These are phyloP conservation scores for Stereum hirsutum DNA, from an alignment of 1,284 basidiomycete genomes.

Conservation along the genomic window DNA sequence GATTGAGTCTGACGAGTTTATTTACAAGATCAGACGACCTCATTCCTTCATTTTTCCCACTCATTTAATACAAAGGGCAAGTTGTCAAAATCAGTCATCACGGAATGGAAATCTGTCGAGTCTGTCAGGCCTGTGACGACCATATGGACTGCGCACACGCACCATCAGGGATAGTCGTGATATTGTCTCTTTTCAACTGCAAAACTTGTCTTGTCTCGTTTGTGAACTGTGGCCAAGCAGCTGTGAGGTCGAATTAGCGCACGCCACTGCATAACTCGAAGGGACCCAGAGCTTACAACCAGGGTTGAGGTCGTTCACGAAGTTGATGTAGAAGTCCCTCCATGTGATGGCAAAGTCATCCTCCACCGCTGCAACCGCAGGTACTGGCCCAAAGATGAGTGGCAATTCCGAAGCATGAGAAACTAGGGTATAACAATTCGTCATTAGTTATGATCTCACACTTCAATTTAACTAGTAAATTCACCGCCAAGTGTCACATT, in stretches of 20 bases:
- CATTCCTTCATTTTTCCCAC: constrained; percentile 40
- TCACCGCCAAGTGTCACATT: constrained; percentile 29
- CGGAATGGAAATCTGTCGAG: constrained; percentile 29
- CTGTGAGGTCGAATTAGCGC: constrained; percentile 15
- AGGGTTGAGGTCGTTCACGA: constrained; percentile 41
- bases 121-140: constrained; percentile 1
- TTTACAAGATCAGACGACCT: too few relatives aligned
- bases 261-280: neutral
- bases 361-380: constrained; percentile 27
- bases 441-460: neutral
- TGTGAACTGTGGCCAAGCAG: constrained; percentile 34
- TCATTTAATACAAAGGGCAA: constrained; percentile 29
- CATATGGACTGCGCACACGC: constrained; percentile 14
- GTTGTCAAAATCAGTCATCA: constrained; percentile 34
- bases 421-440: constrained; percentile 23
- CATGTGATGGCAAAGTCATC: constrained; percentile 34
- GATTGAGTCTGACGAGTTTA: too few relatives aligned
- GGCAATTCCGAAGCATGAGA: constrained; percentile 40
- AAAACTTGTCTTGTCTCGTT: constrained; percentile 26
- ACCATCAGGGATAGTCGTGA: constrained; percentile 43
- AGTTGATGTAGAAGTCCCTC: constrained; percentile 44
- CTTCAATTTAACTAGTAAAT: neutral
- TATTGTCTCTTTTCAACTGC: constrained; percentile 38
- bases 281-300: constrained; percentile 26
- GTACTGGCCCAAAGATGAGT: constrained; percentile 38